Base-by-base conservation (phyloP, 352 stramenopile species). In the Phytopythium ostracodes region DNA sequence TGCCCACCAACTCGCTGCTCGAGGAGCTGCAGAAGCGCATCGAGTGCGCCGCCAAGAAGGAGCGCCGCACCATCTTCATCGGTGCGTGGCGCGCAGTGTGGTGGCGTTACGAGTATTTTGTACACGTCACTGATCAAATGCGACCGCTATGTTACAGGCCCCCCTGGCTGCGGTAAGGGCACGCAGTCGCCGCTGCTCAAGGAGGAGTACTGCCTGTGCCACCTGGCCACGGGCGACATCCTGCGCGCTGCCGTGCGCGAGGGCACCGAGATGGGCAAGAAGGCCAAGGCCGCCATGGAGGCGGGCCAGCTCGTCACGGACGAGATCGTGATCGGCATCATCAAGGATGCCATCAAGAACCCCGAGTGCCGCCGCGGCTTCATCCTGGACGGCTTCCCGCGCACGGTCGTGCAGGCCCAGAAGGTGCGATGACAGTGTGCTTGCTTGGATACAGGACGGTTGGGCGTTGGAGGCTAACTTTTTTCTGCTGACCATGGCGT, bases 301-400 rank as follows among this genome's bases (percentile, higher is more conserved):
- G 89, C 95, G 36, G 95, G 89, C 40, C 75, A 77, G 33, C 90
- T 98, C 51, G 94, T 98, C 46, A 91, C 87, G 40, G 98, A 99
- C 73, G 98, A 99, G 67, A 98, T 99, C 70, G 97, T 99, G 29
- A 97, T 99, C 44, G 98, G 97, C 47, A 99, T 99, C 78, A 99
- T 99, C 70, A 95, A 97, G 66, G 97, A 99, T 68, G 95, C 97
- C 50, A 98, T 99, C 79, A 87, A 98, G 69, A 91, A 91, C 63
- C 87, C 90, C 6, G 98, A 99, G 50, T 99, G 98, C 83, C 81
- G 89, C 63, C 98, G 98, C 72, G 98, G 98, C 38, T 99, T 99
- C 75, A 99, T 99, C 73, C 82, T 99, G 12, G 98, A 99, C 75
- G 98, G 98, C 44, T 99, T 99, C 80, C 98, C 98, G 53, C 94